Evolutionary conservation across 2,329 filamentous ascomycete species (phyloP), one percentile per base, ranked within the genome.

Genomic region (Neurospora crassa): DNA sequence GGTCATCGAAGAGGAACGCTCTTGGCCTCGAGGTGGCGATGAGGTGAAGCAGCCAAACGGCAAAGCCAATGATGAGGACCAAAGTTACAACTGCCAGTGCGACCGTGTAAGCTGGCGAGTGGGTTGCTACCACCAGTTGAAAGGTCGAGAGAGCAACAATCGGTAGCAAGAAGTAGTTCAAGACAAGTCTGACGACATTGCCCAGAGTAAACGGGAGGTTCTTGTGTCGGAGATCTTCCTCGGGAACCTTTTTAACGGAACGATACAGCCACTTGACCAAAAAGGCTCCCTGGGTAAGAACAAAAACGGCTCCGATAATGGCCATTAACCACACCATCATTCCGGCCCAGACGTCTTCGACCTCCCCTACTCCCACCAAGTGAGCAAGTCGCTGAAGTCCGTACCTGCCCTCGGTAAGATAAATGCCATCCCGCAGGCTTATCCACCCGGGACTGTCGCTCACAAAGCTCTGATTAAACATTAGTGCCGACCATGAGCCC

Each of bases 391-490:
- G 85, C 73, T 96, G 90, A 68, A 99, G 83, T 40, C 96, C 96
- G 76, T 95, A 94, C 2, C 86, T 89, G 41, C 89, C 90, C 77
- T 93, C 90, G 67, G 90, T 90, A 70, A 89, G 85, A 80, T 98
- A 98, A n/a, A 99, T 87, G 45, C 95, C 94, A 79, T 98, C 94
- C 11, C 90, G 82, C 16, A 97, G 80, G 74, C 88, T 91, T 73
- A 89, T 84, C 73, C 87, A 90, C 7, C 91, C 88, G 40, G 87
- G 83, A 14, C 87, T 88, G 43, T 90, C 83, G 77, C 89, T 91
- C 72, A 96, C 90, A 76, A 97, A 92, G 80, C 91, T 97, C 75
- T 96, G 85, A 79, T 97, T 97, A 84, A 98, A 98, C 86, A 98
- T 91, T 72, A 99, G 87, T 5, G 89, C 83, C 0, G 95, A 96